A percentile compares a stretch with the other conserved stretches of the same genome.
These are phyloP conservation scores for Paraphoma chrysanthemicola DNA, from an alignment of 2,329 filamentous ascomycete species.

Conservation along the genomic window DNA sequence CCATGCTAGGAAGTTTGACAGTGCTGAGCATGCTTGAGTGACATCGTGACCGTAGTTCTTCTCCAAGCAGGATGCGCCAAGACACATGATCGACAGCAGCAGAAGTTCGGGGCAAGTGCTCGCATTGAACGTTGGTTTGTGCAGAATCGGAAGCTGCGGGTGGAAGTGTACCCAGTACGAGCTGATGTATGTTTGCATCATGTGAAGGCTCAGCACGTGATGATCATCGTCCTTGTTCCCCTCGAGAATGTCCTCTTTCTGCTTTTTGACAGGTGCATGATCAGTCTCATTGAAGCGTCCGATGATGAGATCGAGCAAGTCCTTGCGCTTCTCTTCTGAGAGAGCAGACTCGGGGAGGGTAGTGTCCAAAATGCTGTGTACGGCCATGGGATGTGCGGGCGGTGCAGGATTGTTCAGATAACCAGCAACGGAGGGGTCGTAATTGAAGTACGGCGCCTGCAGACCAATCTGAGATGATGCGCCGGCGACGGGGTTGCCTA, in stretches of 20 bases:
- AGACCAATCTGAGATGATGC: constrained; percentile 50
- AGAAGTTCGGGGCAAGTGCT: constrained; percentile 86
- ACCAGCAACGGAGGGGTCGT: constrained; percentile 57
- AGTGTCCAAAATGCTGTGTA: constrained; percentile 83
- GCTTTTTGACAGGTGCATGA: constrained; percentile 73
- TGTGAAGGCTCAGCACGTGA: constrained; percentile 79
- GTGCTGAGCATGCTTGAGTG: constrained; percentile 77
- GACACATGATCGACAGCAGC: constrained; percentile 86
- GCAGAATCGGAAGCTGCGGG: constrained; percentile 90
- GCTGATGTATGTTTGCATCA: constrained; percentile 90
- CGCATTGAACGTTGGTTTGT: constrained; percentile 90
- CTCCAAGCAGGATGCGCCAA: constrained; percentile 89
- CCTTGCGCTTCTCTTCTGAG: constrained; percentile 85
- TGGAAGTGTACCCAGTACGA: constrained; percentile 97
- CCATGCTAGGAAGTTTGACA: constrained; percentile 90
- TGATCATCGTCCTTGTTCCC: constrained; percentile 72
- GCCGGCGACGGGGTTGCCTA: constrained; percentile 47
- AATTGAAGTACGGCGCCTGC: constrained; percentile 59
- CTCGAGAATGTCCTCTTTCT: constrained; percentile 78
- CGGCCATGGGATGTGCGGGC: constrained; percentile 84
- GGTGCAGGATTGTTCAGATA: constrained; percentile 58
- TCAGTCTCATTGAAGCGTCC: constrained; percentile 82
- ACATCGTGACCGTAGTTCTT: constrained; percentile 77
- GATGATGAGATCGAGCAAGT: constrained; percentile 82
- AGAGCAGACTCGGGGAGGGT: constrained; percentile 79